A percentile compares a stretch with the other conserved stretches of the same genome.
Conservation (phyloP, 495 filamentous ascomycete genomes). For the Hypoxylon intermedium region DNA sequence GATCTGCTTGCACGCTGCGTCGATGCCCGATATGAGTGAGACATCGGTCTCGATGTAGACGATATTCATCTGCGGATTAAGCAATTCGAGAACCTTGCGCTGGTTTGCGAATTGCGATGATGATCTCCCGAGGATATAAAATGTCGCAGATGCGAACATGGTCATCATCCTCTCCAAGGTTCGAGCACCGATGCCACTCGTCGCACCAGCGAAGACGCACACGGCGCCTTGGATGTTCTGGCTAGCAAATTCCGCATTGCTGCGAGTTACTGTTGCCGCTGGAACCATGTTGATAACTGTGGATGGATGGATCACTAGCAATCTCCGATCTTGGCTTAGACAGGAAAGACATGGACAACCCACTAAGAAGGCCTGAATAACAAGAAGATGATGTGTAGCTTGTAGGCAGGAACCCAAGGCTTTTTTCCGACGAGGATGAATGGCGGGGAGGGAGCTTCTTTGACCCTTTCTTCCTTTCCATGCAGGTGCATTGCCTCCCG, state of each 20-base stretch:
- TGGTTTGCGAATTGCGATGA: conserved; percentile 4
- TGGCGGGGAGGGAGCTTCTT: not conserved
- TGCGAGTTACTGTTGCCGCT: not conserved
- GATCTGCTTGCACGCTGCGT: conserved; percentile 17
- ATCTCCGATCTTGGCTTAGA: not conserved
- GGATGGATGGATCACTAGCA: not conserved
- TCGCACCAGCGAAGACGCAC: conserved; percentile 40
- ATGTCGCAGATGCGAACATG: conserved; percentile 33
- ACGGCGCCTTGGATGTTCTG: conserved; percentile 13
- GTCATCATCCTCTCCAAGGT: conserved; percentile 27
- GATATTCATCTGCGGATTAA: conserved; percentile 23
- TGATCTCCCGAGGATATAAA: conserved; percentile 37
- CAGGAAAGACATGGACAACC: not conserved
- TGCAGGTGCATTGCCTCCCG: not conserved
- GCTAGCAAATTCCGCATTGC: conserved; percentile 27
- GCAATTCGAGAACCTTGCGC: conserved; percentile 1
- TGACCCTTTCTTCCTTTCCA: not conserved
- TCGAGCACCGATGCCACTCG: conserved; percentile 36
- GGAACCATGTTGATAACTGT: conserved; percentile 3
- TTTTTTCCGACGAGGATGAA: not conserved
- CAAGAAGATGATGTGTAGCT: not conserved
- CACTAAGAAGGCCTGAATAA: not conserved
- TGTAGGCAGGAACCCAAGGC: not conserved
- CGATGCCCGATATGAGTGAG: conserved; percentile 32
- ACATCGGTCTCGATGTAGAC: conserved; percentile 32